These are phyloP conservation scores for Cytospora chrysosperma DNA, from an alignment of 2,329 filamentous ascomycete genomes.

Conservation along the genomic window DNA sequence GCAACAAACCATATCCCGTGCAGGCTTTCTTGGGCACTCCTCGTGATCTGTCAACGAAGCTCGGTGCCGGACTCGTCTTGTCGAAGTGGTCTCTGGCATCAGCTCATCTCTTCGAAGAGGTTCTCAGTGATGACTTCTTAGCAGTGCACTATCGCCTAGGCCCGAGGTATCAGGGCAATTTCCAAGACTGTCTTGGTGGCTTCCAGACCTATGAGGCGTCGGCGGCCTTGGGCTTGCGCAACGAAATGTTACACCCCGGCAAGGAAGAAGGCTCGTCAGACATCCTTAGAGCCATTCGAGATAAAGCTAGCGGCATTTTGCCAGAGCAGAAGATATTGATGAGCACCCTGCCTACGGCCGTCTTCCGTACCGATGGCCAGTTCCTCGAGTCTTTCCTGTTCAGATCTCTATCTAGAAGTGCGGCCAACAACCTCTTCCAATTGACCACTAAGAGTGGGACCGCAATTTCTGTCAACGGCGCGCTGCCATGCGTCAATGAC, in stretches of 20 bases:
- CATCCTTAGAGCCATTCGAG: conserved; percentile 82
- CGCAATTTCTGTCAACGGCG: conserved; percentile 82
- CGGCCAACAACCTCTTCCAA: conserved; percentile 65
- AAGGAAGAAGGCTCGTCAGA: conserved; percentile 92
- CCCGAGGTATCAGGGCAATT: conserved; percentile 90
- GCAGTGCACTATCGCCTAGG: conserved; percentile 89
- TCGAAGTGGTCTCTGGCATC: conserved; percentile 89
- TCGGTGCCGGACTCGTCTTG: conserved; percentile 69
- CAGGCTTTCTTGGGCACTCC: conserved; percentile 95
- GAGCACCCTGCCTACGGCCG: conserved; percentile 76
- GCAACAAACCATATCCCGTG: conserved; percentile 63
- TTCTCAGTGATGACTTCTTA: conserved; percentile 85
- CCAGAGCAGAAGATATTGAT: conserved; percentile 80
- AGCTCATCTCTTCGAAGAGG: conserved; percentile 84
- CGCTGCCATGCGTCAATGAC: conserved; percentile 83
- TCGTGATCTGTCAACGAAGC: conserved; percentile 74
- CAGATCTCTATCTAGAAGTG: conserved; percentile 70
- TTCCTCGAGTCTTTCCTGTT: conserved; percentile 76
- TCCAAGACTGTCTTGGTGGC: conserved; percentile 91
- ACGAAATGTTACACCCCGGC: conserved; percentile 84
- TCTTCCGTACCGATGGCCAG: conserved; percentile 77
- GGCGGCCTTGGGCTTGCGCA: conserved; percentile 83
- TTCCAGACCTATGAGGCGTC: conserved; percentile 97
- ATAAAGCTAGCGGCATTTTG: conserved; percentile 78
- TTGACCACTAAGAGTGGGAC: conserved; percentile 72